Evolutionary conservation across 2,329 filamentous ascomycete genomes (phyloP), one percentile per base, ranked within the genome.

Genomic region (Nemania serpens): DNA sequence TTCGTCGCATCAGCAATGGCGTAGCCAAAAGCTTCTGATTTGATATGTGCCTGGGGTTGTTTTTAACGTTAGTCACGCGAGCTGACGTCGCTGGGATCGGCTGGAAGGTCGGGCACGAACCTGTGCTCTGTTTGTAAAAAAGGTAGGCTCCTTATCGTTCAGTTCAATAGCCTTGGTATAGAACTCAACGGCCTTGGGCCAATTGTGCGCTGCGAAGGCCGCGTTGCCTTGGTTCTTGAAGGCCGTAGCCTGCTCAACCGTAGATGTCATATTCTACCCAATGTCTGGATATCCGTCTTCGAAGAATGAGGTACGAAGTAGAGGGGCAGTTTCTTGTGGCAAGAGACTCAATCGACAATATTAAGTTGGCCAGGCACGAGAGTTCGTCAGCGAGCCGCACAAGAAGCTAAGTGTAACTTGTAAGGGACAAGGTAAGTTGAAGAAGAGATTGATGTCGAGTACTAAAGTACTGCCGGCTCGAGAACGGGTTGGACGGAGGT

Each of bases 191-290:
- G 95, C 95, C 2, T 83, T 80, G 11, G 84, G 85, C 90, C 91
- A 99, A 80, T 98, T 90, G 72, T 97, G 92, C 34, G 87, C 82
- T 58, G 88, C 87, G 78, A 98, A 98, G 55, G 93, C 93, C 73
- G 93, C 91, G 79, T 99, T 99, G 75, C 95, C 95, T 77, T 96
- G 85, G 77, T 96, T 90, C 81, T 99, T 99, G 70, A 96, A 82
- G 73, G 89, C 90, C 68, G 88, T 84, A 54, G 94, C 94, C 76
- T 91, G 87, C 75, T 91, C 88, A 70, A 78, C 70, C 22, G 75
- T 70, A 34, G 75, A 74, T 61, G 78, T 71, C 79, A 82, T 82
- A 25, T 51, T 53, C 18, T 29, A 37, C 25, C n/a, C 12, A 43
- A 20, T 43, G 11, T 22, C 29, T 29, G 18, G 34, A 39, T 42